Conservation (phyloP, 139 green algal species). For the Coelastrella sp. region DNA sequence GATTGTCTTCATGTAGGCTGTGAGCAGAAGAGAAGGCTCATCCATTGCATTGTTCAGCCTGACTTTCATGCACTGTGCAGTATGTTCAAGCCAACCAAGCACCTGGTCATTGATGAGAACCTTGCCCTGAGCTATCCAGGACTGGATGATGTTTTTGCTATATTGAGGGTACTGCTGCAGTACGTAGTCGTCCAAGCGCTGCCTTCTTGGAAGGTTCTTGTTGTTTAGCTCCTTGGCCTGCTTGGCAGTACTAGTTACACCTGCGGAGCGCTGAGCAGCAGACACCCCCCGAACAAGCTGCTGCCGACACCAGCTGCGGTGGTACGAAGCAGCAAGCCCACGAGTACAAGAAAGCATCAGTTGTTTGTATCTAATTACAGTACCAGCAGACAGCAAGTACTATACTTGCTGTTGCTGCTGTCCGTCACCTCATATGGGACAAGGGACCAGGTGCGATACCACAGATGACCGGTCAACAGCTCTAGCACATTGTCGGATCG, state of each 20-base stretch:
- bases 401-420: too few relatives aligned
- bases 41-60: not conserved
- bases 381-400: too few relatives aligned
- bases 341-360: not conserved
- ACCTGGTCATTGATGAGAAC: constrained; percentile 78
- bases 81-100: too few relatives aligned
- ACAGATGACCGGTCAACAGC: too few relatives aligned
- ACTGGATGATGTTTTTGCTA: constrained; percentile 88
- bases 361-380: too few relatives aligned
- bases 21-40: not conserved
- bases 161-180: constrained; percentile 79
- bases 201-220: not conserved
- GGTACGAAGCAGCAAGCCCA: not conserved
- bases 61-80: too few relatives aligned
- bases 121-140: constrained; percentile 93
- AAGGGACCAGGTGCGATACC: too few relatives aligned
- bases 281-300: not conserved
- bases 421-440: too few relatives aligned
- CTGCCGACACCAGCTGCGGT: not conserved
- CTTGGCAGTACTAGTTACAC: constrained; percentile 10
- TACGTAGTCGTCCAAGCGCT: constrained; percentile 90
- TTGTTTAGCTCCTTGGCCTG: not conserved
- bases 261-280: constrained; percentile 3
- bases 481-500: too few relatives aligned
- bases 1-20: not conserved